phyloP scores from a whole-genome alignment of 768 basidiomycete genomes.

The Dentipellis sp. region DNA sequence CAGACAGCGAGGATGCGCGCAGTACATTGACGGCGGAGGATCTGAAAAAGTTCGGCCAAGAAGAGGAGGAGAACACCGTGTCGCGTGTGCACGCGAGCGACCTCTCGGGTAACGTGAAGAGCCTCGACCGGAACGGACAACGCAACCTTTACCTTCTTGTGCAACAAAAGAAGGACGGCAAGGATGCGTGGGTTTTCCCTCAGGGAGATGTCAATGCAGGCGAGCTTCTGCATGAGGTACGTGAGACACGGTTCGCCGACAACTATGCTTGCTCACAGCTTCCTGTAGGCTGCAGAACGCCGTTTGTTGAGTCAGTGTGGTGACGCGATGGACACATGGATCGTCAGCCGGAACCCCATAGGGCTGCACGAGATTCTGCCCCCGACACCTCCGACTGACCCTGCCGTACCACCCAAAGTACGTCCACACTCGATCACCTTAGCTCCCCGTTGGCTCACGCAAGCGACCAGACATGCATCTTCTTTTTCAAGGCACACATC shows the following conservation, averaged over 20 bases:
- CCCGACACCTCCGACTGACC: slow-evolving; percentile 15
- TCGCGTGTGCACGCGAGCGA: slow-evolving; percentile 57
- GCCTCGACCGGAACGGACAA: slow-evolving; percentile 74
- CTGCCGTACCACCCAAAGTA: slow-evolving; percentile 10
- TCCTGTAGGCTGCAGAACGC: slow-evolving; percentile 59
- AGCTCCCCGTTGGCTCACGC: not conserved
- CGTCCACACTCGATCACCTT: not conserved
- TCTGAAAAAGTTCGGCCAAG: slow-evolving; percentile 24
- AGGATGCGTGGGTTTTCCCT: slow-evolving; percentile 75
- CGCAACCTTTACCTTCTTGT: slow-evolving; percentile 87
- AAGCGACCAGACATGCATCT: slow-evolving; percentile 50
- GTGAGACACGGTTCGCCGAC: slow-evolving; percentile 11
- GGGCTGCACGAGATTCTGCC: slow-evolving; percentile 54
- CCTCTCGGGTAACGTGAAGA: slow-evolving; percentile 47
- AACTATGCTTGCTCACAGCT: not conserved
- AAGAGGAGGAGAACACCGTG: slow-evolving; percentile 54
- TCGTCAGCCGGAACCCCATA: slow-evolving; percentile 84
- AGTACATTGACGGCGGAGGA: slow-evolving; percentile 11
- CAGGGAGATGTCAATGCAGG: slow-evolving; percentile 49
- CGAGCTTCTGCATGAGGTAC: slow-evolving; percentile 73
- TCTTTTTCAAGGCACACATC: slow-evolving; percentile 93
- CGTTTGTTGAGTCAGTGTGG: slow-evolving; percentile 69
- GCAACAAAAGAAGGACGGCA: slow-evolving; percentile 33
- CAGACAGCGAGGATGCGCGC: slow-evolving; percentile 5
- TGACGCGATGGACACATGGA: slow-evolving; percentile 83